Conservation (phyloP, 371 early-diverging fungal species). For the Apophysomyces sp. region DNA sequence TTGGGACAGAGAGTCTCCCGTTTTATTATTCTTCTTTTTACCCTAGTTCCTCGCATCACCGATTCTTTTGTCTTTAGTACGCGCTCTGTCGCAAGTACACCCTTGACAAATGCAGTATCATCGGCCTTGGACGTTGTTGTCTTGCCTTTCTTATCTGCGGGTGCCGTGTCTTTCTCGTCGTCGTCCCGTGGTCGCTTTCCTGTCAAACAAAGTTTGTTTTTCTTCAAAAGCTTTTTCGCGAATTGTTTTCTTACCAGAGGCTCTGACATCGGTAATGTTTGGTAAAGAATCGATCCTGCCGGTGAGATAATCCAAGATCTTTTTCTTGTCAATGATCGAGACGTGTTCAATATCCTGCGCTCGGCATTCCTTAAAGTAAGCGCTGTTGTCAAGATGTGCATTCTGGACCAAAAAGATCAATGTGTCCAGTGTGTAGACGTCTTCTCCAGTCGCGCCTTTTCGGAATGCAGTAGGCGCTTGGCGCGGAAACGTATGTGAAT, state of each 20-base stretch:
- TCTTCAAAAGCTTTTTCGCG: background rate
- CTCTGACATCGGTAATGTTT: constrained; percentile 26
- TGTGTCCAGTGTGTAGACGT: constrained; percentile 73
- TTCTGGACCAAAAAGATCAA: constrained; percentile 73
- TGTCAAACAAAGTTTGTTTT: constrained; percentile 3
- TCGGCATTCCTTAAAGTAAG: constrained; percentile 70
- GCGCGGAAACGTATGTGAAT: constrained; percentile 53
- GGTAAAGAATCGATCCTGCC: constrained; percentile 59
- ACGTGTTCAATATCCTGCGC: constrained; percentile 64
- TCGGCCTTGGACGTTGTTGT: constrained; percentile 31
- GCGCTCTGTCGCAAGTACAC: constrained; percentile 43
- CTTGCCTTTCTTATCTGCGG: constrained; percentile 25
- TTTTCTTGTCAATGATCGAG: constrained; percentile 69
- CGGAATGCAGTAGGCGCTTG: constrained; percentile 59
- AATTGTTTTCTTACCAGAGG: constrained; percentile 4
- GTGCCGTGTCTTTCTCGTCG: constrained; percentile 21
- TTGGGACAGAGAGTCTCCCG: no score
- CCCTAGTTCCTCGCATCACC: constrained; percentile 47
- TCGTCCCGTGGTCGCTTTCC: constrained; percentile 41
- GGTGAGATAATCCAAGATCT: constrained; percentile 73
- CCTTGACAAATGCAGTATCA: constrained; percentile 38
- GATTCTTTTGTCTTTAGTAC: constrained; percentile 42
- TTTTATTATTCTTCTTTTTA: background rate
- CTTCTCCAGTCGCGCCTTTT: constrained; percentile 49
- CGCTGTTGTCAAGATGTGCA: constrained; percentile 63